Evolutionary conservation across 2,329 filamentous ascomycete species (phyloP).

Genomic region (Passalora sequoiae): DNA sequence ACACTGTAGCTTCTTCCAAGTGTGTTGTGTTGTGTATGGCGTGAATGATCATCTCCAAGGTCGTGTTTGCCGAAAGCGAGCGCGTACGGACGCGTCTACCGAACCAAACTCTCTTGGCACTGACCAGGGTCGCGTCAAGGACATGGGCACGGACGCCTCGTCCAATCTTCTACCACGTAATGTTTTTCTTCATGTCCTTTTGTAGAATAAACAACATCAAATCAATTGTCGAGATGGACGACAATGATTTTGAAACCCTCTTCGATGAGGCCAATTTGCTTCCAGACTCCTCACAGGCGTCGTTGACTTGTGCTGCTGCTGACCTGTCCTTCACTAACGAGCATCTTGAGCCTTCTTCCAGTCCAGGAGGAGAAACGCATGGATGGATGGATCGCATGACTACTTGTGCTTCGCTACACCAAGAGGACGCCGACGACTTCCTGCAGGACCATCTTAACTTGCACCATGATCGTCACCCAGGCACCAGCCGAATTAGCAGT

Average conservation of each 20-base stretch:
- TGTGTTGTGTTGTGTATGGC: not conserved
- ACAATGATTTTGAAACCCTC: slow-evolving; percentile 28
- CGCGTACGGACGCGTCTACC: not conserved
- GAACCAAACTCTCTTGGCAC: not conserved
- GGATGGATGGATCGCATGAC: too few species aligned
- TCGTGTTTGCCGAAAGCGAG: too few species aligned
- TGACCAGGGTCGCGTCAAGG: not conserved
- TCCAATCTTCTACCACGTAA: too few species aligned
- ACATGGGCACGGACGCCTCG: too few species aligned
- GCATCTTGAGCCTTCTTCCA: too few species aligned
- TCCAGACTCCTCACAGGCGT: slow-evolving; percentile 22
- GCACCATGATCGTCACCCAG: too few species aligned
- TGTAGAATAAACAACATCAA: too few species aligned
- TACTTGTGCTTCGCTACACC: too few species aligned
- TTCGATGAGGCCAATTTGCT: slow-evolving; percentile 19
- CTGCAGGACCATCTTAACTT: slow-evolving; percentile 5
- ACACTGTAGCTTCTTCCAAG: not conserved
- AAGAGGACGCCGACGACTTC: slow-evolving; percentile 2
- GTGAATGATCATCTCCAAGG: too few species aligned
- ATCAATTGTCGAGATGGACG: slow-evolving; percentile 16
- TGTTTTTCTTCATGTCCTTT: too few species aligned
- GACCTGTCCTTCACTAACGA: slow-evolving; percentile 13
- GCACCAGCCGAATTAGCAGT: slow-evolving; percentile 7
- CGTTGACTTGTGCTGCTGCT: slow-evolving; percentile 20
- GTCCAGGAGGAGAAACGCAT: too few species aligned